Evolutionary conservation across 148 eudicot genomes (phyloP).

Genomic region (Drosera capensis): DNA sequence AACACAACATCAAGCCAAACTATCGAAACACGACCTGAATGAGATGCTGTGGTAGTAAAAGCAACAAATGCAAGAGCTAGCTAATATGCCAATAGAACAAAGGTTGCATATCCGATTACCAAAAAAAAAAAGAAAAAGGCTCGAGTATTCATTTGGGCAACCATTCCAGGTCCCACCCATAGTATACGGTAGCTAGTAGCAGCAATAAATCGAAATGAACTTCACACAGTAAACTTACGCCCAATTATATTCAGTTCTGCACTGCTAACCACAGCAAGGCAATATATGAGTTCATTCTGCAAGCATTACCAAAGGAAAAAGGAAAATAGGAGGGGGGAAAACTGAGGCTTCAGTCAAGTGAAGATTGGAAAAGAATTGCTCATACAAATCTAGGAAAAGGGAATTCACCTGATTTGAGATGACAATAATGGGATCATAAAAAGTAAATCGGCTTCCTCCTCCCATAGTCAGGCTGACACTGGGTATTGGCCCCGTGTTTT

Average conservation of each 20-base stretch:
- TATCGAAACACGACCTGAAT: too few species aligned
- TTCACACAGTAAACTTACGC: slow-evolving; percentile 9
- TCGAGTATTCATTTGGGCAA: slow-evolving; percentile 2
- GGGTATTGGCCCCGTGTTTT: slow-evolving; percentile 4
- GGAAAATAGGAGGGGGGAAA: too few species aligned
- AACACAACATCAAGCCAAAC: too few species aligned
- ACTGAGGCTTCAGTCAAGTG: too few species aligned
- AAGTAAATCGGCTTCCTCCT: slow-evolving; percentile 39
- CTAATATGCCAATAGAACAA: too few species aligned
- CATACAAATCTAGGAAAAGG: slow-evolving; percentile 2
- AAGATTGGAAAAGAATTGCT: too few species aligned
- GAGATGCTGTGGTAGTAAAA: too few species aligned
- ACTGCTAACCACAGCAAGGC: slow-evolving; percentile 65
- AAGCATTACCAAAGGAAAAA: too few species aligned
- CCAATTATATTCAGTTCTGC: slow-evolving; percentile 36
- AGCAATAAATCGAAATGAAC: background rate
- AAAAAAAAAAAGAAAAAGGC: too few species aligned
- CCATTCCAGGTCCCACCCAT: background rate
- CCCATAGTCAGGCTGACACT: slow-evolving; percentile 46
- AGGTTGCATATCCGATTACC: too few species aligned
- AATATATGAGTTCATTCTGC: slow-evolving; percentile 35
- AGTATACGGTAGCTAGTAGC: too few species aligned
- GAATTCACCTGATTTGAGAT: slow-evolving; percentile 19
- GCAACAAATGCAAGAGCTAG: too few species aligned
- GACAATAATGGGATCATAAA: slow-evolving; percentile 27